These are phyloP conservation scores for Xylaria nigripes DNA, from an alignment of 495 filamentous ascomycete species.

Conservation along the genomic window DNA sequence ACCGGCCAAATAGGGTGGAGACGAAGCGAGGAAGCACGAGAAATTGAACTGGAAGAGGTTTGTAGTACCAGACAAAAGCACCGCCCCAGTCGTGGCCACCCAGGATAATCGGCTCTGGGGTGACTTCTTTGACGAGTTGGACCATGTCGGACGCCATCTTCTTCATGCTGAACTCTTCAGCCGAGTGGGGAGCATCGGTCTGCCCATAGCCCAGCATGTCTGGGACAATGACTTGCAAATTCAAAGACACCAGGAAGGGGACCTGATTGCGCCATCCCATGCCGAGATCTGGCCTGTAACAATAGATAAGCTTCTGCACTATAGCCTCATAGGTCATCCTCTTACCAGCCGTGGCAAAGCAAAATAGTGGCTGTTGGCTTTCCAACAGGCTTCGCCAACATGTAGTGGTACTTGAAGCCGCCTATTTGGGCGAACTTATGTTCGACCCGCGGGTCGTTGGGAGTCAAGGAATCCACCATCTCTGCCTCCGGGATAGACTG, in stretches of 20 bases:
- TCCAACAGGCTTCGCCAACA: conserved; percentile 52
- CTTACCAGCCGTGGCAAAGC: conserved; percentile 51
- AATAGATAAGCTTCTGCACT: neutral
- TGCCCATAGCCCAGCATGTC: conserved; percentile 77
- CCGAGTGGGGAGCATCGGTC: conserved; percentile 51
- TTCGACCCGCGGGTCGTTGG: conserved; percentile 56
- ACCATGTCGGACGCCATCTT: conserved; percentile 62
- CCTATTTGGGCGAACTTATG: conserved; percentile 53
- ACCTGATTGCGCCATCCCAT: conserved; percentile 80
- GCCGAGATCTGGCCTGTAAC: conserved; percentile 50
- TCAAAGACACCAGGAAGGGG: conserved; percentile 58
- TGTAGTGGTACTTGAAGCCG: conserved; percentile 61
- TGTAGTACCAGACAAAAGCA: conserved; percentile 35
- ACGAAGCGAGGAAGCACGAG: no score
- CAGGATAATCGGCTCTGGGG: conserved; percentile 42
- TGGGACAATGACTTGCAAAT: conserved; percentile 64
- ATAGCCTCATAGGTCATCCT: neutral
- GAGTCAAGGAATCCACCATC: conserved; percentile 52
- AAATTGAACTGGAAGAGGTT: no score
- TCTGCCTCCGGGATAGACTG: conserved; percentile 23
- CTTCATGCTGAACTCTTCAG: conserved; percentile 58
- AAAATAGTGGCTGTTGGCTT: conserved; percentile 54
- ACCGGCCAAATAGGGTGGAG: neutral
- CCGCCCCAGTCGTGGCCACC: conserved; percentile 85
- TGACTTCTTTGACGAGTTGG: conserved; percentile 43